Evolutionary conservation across 202 grass and related monocot genomes (phyloP).

Genomic region (Saccharum hybrid): DNA sequence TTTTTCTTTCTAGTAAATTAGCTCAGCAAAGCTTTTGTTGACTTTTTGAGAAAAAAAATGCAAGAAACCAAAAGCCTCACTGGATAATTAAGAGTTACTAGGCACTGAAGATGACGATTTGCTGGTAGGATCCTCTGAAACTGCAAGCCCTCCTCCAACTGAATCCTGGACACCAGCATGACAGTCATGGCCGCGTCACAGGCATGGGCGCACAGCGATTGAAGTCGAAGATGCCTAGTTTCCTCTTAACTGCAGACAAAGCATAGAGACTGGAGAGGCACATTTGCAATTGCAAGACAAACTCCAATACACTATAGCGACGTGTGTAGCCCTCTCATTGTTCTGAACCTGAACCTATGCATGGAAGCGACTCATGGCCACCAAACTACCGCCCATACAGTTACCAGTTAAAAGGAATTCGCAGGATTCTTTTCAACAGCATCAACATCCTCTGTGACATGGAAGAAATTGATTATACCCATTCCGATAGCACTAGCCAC

Average conservation of each 20-base stretch:
- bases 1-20: not conserved
- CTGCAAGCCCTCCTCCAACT: not conserved
- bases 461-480: not conserved
- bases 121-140: not conserved
- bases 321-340: not conserved
- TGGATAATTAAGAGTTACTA: not conserved
- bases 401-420: not conserved
- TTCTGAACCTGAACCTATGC: not conserved
- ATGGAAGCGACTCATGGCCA: not conserved
- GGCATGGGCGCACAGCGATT: not conserved
- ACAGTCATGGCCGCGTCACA: not conserved
- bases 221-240: not conserved
- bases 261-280: not conserved
- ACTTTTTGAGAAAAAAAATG: too few relatives aligned
- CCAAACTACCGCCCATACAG: not conserved
- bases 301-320: not conserved
- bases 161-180: not conserved
- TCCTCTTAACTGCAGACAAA: not conserved
- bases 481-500: not conserved
- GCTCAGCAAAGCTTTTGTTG: too few relatives aligned
- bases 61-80: not conserved
- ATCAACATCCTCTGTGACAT: not conserved
- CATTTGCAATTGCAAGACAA: not conserved
- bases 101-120: not conserved
- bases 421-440: not conserved